Evolutionary conservation across 2,329 filamentous ascomycete genomes (phyloP).

Genomic region (Cucurbitaria berberidis): DNA sequence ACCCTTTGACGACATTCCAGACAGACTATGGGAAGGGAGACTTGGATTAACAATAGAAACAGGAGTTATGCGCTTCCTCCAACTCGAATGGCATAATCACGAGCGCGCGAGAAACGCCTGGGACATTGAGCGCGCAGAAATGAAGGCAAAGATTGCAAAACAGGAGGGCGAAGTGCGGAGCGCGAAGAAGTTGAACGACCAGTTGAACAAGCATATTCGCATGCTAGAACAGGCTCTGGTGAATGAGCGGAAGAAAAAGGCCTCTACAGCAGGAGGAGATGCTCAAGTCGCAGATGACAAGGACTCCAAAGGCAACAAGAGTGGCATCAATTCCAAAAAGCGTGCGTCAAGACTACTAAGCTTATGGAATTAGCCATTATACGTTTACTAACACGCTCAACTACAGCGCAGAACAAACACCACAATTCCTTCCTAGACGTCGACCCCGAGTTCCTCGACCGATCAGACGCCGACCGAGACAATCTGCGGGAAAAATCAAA

Average conservation of each 20-base stretch:
- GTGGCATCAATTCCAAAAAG: constrained; percentile 30
- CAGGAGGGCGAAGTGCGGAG: constrained; percentile 89
- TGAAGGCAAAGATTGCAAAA: constrained; percentile 95
- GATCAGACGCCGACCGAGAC: constrained; percentile 61
- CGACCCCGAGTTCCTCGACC: constrained; percentile 51
- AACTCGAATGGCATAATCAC: constrained; percentile 98
- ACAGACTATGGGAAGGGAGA: constrained; percentile 5
- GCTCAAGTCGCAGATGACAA: constrained; percentile 52
- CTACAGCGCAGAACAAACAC: constrained; percentile 54
- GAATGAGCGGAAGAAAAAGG: constrained; percentile 76
- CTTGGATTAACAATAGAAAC: constrained; percentile 24
- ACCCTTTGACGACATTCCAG: constrained; percentile 8
- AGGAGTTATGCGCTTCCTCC: constrained; percentile 99
- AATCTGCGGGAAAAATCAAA: constrained; percentile 67
- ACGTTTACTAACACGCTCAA: constrained; percentile 23
- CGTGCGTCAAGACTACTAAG: constrained; percentile 23
- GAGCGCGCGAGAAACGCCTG: constrained; percentile 97
- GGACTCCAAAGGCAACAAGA: constrained; percentile 46
- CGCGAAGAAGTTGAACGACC: constrained; percentile 85
- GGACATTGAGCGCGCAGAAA: constrained; percentile 99
- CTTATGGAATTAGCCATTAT: background rate
- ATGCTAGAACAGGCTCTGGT: constrained; percentile 89
- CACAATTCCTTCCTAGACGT: constrained; percentile 60
- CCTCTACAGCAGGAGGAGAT: constrained; percentile 58
- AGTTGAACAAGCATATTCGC: constrained; percentile 85